Evolutionary conservation across 805 yeast species (phyloP), one percentile per base, ranked within the genome.

Genomic region (Saturnispora besseyi): DNA sequence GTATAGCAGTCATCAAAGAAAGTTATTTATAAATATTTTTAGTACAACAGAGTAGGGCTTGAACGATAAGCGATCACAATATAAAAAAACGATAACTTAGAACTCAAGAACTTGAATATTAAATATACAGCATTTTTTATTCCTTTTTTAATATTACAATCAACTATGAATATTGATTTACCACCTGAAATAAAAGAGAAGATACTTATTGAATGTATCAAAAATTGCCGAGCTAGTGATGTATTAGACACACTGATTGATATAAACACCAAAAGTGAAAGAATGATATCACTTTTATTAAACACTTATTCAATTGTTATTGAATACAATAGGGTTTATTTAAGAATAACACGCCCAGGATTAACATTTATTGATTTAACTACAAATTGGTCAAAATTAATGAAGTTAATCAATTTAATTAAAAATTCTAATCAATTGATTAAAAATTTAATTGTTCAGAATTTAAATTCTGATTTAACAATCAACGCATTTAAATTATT

Each of bases 321-420:
- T 24, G 50, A 47, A 22, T 13, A 4, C 29, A 33, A 47, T 22
- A 41, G 45, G 28, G 30, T 47, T 18, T 47, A 47, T 28, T 24
- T 47, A 13, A 24, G 50, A 9, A 28, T 47, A n/a, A 29, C 21
- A 15, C 26, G 50, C 6, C 50, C 50, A 4, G 50, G 41, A 8
- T 29, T 47, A 9, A 41, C 50, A 10, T 47, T 30, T 12, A 34
- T 47, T 15, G 50, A 47, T 21, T 47, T 47, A 24, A 47, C 34
- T 10, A 31, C 33, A 3, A n/a, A 32, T 4, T 47, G 50, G 50
- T 11, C 13, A 6, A 41, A 41, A 15, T 34, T 47, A 9, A 33
- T 12, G 4, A 37, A 33, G 13, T 33, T 47, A 26, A 34, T 32
- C 5, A 21, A 15, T 2, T 34, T 47, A 12, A 21, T 47, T 3